These are phyloP conservation scores for Senna siamea DNA, from an alignment of 306 rosid genomes.

Conservation along the genomic window DNA sequence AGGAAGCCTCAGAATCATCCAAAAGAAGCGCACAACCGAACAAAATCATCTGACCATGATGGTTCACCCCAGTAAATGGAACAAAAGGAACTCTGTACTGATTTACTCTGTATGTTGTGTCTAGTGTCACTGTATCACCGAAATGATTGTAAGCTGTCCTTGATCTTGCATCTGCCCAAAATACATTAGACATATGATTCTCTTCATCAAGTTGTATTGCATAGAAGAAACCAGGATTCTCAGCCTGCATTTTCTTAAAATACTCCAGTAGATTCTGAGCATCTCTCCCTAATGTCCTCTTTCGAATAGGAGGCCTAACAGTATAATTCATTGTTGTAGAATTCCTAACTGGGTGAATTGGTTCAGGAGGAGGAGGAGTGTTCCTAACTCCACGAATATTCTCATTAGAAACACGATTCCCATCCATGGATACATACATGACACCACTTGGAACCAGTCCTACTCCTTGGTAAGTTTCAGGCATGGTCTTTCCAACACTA, in stretches of 20 bases:
- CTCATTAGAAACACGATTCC: constrained; percentile 55
- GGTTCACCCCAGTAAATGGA: constrained; percentile 87
- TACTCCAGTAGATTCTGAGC: constrained; percentile 89
- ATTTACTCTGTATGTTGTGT: constrained; percentile 72
- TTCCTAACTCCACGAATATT: constrained; percentile 55
- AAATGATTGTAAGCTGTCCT: constrained; percentile 80
- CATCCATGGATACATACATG: constrained; percentile 86
- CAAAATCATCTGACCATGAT: constrained; percentile 83
- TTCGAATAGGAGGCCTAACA: constrained; percentile 55
- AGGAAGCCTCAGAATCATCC: constrained; percentile 89
- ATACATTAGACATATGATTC: constrained; percentile 78
- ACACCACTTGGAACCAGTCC: constrained; percentile 89
- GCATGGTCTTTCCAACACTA: constrained; percentile 66
- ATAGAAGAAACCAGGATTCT: constrained; percentile 92
- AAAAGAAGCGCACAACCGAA: constrained; percentile 93
- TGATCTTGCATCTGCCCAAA: constrained; percentile 92
- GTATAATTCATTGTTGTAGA: constrained; percentile 49
- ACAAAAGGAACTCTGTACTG: constrained; percentile 85
- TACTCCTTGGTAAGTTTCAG: constrained; percentile 71
- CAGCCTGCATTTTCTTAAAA: constrained; percentile 96
- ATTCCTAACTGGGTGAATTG: constrained; percentile 53
- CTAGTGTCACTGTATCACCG: constrained; percentile 81
- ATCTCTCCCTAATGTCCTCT: constrained; percentile 83
- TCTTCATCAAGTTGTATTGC: constrained; percentile 97
- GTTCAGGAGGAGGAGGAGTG: constrained; percentile 52